phyloP scores from a whole-genome alignment of 2,329 filamentous ascomycete genomes.

The Aureobasidium sp. region DNA sequence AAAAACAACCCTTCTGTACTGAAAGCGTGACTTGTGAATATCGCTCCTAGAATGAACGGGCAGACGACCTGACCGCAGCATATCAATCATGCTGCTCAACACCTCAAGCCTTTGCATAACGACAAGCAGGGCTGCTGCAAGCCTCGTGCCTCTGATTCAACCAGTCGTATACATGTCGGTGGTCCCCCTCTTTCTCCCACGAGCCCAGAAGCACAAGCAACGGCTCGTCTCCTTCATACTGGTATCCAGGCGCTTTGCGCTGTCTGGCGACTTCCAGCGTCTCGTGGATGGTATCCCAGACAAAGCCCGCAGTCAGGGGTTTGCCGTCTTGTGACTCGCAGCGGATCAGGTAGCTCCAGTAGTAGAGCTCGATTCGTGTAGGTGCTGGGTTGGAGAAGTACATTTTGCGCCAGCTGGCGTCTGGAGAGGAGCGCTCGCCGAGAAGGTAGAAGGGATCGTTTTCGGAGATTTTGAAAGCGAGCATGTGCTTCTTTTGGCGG shows the following conservation, averaged over 20 bases:
- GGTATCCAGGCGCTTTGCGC: conserved; percentile 4
- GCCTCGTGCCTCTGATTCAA: conserved; percentile 7
- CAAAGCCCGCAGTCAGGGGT: conserved; percentile 3
- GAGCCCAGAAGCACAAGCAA: conserved; percentile 8
- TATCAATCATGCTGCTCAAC: not conserved
- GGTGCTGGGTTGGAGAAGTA: conserved; percentile 8
- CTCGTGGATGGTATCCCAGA: conserved; percentile 7
- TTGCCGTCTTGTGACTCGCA: conserved; percentile 9
- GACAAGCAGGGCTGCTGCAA: conserved; percentile 1
- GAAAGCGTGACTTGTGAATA: no score
- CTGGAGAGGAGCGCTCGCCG: not conserved
- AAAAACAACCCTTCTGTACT: not conserved
- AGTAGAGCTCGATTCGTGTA: conserved; percentile 5
- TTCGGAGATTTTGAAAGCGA: conserved; percentile 7
- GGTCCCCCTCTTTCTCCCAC: not conserved
- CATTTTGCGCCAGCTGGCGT: conserved; percentile 5
- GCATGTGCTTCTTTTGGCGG: conserved; percentile 4
- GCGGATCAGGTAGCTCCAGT: conserved; percentile 8
- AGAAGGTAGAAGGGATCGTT: conserved; percentile 7
- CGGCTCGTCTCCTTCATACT: conserved; percentile 4
- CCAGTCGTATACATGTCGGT: conserved; percentile 8
- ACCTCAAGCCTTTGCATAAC: not conserved
- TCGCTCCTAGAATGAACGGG: no score
- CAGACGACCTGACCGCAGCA: not conserved
- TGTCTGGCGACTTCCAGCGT: conserved; percentile 6